Base-by-base conservation (phyloP, 345 rosid species). In the Gossypium australe region DNA sequence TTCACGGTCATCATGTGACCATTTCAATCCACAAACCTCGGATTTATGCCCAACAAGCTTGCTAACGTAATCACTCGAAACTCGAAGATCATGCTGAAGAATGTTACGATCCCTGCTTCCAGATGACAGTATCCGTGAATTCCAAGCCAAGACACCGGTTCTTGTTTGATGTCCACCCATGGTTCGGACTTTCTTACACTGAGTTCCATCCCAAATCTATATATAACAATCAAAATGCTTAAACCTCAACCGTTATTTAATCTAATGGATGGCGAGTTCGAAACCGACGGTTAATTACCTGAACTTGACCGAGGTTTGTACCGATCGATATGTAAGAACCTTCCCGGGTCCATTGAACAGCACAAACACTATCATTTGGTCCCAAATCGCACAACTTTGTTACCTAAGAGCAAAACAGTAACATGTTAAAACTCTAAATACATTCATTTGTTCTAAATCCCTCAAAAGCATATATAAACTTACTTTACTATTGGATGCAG, bases 101-200 rank as follows among this genome's bases (percentile, higher is more conserved):
- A 95, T 95, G 83, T 85, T 86, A 8, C 94, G 85, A 80, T 93
- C 97, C 80, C 98, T 89, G 82, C 99, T 93, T 82, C 99, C 99
- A 4, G 99, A 95, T 56, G 99, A 77, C 41, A 95, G 78, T 75
- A 81, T 84, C 65, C 97, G 85, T 0, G 99, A 95, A 82, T 89
- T 95, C 99, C 99, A 95, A 7, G 99, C 93, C 89, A 95, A 76
- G 75, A 91, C 97, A 16, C 99, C 94, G 1, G 97, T 82, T 86
- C 99, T 91, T 12, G 99, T 95, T 76, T 93, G 99, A 81, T 93
- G 99, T 38, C 99, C 97, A 2, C 90, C 85, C 96, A 95, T 91
- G 18, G 97, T 90, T 16, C 98, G 79, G 12, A 95, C 85, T 79
- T 82, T 86, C 86, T 93, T 90, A 78, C 98, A 89, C 75, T 87